phyloP scores from a whole-genome alignment of 2,329 filamentous ascomycete genomes.

The Cladosporium sp. region DNA sequence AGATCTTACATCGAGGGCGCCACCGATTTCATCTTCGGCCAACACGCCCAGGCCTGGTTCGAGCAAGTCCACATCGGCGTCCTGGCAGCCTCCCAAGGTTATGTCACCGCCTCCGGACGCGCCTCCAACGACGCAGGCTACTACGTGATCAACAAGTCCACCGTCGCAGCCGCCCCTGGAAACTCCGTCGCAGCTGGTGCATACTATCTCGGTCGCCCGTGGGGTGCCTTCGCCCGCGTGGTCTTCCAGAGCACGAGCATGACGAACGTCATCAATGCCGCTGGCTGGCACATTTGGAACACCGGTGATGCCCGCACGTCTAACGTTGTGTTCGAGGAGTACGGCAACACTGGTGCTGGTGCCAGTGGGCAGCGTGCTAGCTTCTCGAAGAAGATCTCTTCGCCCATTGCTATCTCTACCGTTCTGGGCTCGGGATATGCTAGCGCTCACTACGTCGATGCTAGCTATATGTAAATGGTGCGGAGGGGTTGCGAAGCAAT shows the following conservation, averaged over 20 bases:
- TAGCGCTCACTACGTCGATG: slow-evolving; percentile 44
- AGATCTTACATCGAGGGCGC: slow-evolving; percentile 58
- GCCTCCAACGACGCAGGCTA: slow-evolving; percentile 42
- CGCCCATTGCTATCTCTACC: slow-evolving; percentile 45
- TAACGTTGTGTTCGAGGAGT: slow-evolving; percentile 60
- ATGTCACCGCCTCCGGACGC: slow-evolving; percentile 47
- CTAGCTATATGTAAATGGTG: slow-evolving; percentile 35
- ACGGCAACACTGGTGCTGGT: slow-evolving; percentile 57
- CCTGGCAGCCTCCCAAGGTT: slow-evolving; percentile 34
- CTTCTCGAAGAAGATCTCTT: slow-evolving; percentile 46
- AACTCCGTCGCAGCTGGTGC: slow-evolving; percentile 42
- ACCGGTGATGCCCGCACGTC: slow-evolving; percentile 49
- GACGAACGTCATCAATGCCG: slow-evolving; percentile 57
- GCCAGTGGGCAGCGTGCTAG: slow-evolving; percentile 54
- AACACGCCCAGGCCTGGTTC: slow-evolving; percentile 45
- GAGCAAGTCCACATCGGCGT: slow-evolving; percentile 52
- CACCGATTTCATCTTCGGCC: slow-evolving; percentile 61
- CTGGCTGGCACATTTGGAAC: slow-evolving; percentile 61
- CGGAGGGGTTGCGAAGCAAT: background rate
- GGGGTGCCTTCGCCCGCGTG: slow-evolving; percentile 52
- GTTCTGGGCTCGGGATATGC: slow-evolving; percentile 49
- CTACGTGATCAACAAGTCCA: slow-evolving; percentile 58
- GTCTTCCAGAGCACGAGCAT: slow-evolving; percentile 55
- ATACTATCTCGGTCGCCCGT: slow-evolving; percentile 56
- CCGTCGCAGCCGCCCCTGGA: slow-evolving; percentile 44